These are phyloP conservation scores for Grosmannia clavigera DNA, from an alignment of 2,329 filamentous ascomycete species.

Conservation along the genomic window DNA sequence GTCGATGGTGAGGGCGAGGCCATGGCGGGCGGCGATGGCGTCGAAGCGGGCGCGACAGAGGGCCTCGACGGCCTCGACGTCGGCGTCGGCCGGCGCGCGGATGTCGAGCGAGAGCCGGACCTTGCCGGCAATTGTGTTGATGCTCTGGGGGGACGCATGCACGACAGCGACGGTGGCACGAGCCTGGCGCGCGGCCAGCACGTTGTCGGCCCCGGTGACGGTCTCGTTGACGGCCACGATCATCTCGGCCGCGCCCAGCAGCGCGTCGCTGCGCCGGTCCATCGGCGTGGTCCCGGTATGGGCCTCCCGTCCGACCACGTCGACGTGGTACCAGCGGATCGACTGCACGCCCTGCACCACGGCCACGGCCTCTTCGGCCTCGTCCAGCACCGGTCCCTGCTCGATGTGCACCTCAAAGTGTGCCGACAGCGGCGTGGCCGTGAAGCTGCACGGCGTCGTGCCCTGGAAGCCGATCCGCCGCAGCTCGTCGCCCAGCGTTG, in stretches of 20 bases:
- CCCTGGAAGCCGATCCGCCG: constrained; percentile 62
- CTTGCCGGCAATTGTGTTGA: constrained; percentile 59
- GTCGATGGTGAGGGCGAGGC: constrained; percentile 4
- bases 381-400: constrained; percentile 63
- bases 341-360: constrained; percentile 59
- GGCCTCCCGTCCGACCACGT: constrained; percentile 51
- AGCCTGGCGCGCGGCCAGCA: constrained; percentile 17
- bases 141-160: constrained; percentile 47
- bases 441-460: constrained; percentile 32
- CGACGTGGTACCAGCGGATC: constrained; percentile 50
- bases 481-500: constrained; percentile 54
- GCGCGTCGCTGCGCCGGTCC: constrained; percentile 16
- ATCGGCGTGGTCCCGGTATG: constrained; percentile 63
- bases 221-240: constrained; percentile 21
- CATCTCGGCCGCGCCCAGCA: constrained; percentile 22
- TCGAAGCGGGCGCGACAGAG: constrained; percentile 6
- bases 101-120: constrained; percentile 60
- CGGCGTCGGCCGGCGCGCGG: constrained; percentile 42
- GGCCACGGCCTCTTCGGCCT: constrained; percentile 41
- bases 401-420: constrained; percentile 83
- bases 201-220: constrained; percentile 28
- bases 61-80: constrained; percentile 42
- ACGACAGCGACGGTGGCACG: constrained; percentile 49
- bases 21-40: constrained; percentile 5
- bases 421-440: constrained; percentile 54